A percentile compares a stretch with the other conserved stretches of the same genome.
phyloP scores from a whole-genome alignment of 2,329 filamentous ascomycete genomes.

The Ophiostoma quercus region DNA sequence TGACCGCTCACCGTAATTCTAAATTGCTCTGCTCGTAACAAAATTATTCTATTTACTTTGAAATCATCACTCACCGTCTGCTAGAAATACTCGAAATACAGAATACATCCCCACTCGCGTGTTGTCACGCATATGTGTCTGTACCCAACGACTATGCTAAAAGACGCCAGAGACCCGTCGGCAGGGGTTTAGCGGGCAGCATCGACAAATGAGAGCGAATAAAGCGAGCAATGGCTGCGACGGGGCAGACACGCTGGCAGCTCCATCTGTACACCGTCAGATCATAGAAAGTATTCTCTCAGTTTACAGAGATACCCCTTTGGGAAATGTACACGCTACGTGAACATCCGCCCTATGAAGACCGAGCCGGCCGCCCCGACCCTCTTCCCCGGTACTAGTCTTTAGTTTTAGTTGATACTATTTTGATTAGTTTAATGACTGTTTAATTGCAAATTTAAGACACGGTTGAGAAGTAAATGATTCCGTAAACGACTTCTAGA shows the following conservation, averaged over 20 bases:
- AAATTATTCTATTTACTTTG: neutral
- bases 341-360: slow-evolving; percentile 16
- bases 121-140: slow-evolving; percentile 21
- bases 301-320: neutral
- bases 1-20: neutral
- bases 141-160: slow-evolving; percentile 20
- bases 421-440: neutral
- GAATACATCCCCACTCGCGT: neutral
- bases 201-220: neutral
- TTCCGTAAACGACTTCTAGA: neutral
- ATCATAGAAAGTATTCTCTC: too few species aligned
- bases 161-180: neutral
- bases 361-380: slow-evolving; percentile 20
- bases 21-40: neutral
- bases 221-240: neutral
- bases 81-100: neutral
- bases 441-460: slow-evolving; percentile 11
- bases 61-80: neutral
- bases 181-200: neutral
- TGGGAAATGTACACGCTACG: slow-evolving; percentile 6
- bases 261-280: neutral
- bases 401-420: neutral
- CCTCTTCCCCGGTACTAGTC: slow-evolving; percentile 19
- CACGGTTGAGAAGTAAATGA: neutral
- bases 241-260: slow-evolving; percentile 8